Conservation (phyloP, 352 stramenopile species). For the Pythium plurisporium region DNA sequence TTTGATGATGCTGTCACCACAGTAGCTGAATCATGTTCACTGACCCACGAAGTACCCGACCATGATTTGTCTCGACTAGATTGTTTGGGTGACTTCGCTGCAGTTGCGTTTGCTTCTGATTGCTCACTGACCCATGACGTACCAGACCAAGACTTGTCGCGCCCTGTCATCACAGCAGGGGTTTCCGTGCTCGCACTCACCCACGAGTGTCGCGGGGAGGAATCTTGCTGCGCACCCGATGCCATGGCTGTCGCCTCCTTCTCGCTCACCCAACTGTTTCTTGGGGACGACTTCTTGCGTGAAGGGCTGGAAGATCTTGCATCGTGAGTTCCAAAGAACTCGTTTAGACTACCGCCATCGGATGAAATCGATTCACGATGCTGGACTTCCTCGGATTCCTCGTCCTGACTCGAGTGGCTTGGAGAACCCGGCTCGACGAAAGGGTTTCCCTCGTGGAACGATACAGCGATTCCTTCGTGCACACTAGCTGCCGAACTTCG, state of each 20-base stretch:
- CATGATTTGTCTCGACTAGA: constrained; percentile 8
- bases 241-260: too few species aligned
- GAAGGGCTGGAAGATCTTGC: background rate
- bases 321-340: background rate
- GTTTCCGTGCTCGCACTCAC: background rate
- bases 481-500: constrained; percentile 4
- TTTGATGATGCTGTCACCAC: background rate
- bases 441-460: constrained; percentile 4
- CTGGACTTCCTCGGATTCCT: background rate
- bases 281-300: background rate
- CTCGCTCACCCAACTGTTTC: constrained; percentile 20
- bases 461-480: constrained; percentile 3
- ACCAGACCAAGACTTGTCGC: constrained; percentile 10
- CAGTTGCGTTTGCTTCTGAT: background rate
- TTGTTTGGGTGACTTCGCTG: background rate
- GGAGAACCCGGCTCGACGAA: constrained; percentile 18
- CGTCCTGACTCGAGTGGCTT: constrained; percentile 4
- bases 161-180: background rate
- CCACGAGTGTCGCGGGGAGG: background rate
- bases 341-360: background rate
- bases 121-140: constrained; percentile 20
- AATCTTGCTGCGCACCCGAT: background rate
- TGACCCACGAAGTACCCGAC: constrained; percentile 10
- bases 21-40: constrained; percentile 8
- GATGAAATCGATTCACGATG: constrained; percentile 10